Conservation (phyloP, 495 filamentous ascomycete genomes). For the Staphylotrichum longicolle region DNA sequence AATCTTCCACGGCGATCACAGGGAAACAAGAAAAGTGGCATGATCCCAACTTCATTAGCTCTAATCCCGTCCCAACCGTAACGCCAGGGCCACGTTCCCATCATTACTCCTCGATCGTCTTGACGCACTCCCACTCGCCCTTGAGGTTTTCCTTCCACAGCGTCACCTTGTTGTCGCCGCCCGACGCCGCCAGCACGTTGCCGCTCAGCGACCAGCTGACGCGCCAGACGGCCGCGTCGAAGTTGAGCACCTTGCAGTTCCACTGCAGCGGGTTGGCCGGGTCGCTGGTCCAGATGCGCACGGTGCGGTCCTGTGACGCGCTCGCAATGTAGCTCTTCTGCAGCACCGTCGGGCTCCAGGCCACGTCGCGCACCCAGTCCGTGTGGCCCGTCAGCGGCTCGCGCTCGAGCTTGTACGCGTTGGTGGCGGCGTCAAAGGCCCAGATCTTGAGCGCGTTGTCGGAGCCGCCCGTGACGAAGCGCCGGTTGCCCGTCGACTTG, state of each 20-base stretch:
- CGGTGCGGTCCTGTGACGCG: conserved; percentile 93
- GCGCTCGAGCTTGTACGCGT: conserved; percentile 53
- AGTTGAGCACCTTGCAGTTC: conserved; percentile 76
- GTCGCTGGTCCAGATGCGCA: conserved; percentile 90
- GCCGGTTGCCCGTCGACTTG: conserved; percentile 57
- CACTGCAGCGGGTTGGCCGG: conserved; percentile 61
- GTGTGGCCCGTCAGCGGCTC: conserved; percentile 70
- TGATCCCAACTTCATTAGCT: conserved; percentile 9
- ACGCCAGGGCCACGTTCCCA: background rate
- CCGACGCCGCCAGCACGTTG: conserved; percentile 90
- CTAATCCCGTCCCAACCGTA: conserved; percentile 18
- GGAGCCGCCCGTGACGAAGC: conserved; percentile 90
- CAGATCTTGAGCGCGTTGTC: conserved; percentile 93
- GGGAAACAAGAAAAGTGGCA: background rate
- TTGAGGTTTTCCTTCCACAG: conserved; percentile 81
- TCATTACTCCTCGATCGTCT: conserved; percentile 86
- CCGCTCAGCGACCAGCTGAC: conserved; percentile 98
- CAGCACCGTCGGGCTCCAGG: conserved; percentile 91
- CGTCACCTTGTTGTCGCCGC: conserved; percentile 94
- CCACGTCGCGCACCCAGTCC: conserved; percentile 98
- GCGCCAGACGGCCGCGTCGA: conserved; percentile 88
- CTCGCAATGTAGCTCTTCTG: conserved; percentile 94
- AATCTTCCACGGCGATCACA: background rate
- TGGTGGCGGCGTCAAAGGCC: conserved; percentile 53
- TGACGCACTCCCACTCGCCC: conserved; percentile 89